Conservation (phyloP, 805 yeast species). For the Zygotorulaspora sp. region DNA sequence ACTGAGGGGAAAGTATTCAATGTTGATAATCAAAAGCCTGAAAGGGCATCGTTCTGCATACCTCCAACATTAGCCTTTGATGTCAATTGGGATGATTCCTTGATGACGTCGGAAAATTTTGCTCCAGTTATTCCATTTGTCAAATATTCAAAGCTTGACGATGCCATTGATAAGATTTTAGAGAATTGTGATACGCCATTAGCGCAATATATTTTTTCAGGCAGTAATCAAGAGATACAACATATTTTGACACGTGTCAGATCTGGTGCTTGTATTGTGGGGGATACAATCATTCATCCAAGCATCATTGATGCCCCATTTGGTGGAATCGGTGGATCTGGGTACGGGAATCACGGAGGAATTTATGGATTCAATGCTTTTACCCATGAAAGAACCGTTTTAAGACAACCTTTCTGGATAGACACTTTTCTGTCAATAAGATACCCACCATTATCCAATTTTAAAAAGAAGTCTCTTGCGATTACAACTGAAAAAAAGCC, state of each 20-base stretch:
- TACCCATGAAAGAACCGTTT: conserved; percentile 65
- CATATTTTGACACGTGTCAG: conserved; percentile 50
- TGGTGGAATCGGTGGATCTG: conserved; percentile 88
- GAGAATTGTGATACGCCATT: conserved; percentile 67
- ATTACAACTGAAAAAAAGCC: conserved; percentile 33
- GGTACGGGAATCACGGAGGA: conserved; percentile 82
- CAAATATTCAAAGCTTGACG: conserved; percentile 43
- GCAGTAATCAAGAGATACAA: conserved; percentile 44
- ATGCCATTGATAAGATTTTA: conserved; percentile 43
- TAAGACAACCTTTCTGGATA: conserved; percentile 60
- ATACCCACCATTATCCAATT: conserved; percentile 55
- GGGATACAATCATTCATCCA: conserved; percentile 70
- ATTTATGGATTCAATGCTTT: conserved; percentile 62
- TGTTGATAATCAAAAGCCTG: conserved; percentile 45
- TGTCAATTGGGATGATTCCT: conserved; percentile 59
- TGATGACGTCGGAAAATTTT: conserved; percentile 75
- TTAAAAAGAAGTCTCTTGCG: conserved; percentile 32
- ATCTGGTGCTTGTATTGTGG: conserved; percentile 67
- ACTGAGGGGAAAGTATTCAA: conserved; percentile 45
- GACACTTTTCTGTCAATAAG: conserved; percentile 57
- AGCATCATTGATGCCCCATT: conserved; percentile 70
- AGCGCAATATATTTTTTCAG: conserved; percentile 67
- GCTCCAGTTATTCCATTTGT: conserved; percentile 83
- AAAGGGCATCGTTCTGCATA: conserved; percentile 44
- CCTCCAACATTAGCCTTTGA: conserved; percentile 71